phyloP scores from a whole-genome alignment of 2,329 filamentous ascomycete species.

The Elsinoe australis region DNA sequence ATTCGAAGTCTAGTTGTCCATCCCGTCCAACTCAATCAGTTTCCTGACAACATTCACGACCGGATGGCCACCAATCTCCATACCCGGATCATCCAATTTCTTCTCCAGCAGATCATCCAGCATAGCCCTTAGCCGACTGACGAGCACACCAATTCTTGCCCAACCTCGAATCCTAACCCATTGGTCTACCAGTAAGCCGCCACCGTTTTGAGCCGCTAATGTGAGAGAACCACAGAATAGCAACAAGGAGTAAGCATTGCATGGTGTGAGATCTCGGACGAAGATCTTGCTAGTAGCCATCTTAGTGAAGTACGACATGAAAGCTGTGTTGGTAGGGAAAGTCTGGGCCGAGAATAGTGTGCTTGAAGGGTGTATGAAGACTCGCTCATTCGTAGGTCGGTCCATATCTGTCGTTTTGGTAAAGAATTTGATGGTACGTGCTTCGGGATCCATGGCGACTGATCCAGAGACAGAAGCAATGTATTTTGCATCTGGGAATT shows the following conservation, averaged over 20 bases:
- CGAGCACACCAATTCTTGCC: slow-evolving; percentile 87
- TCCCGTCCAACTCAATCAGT: slow-evolving; percentile 80
- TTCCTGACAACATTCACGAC: slow-evolving; percentile 70
- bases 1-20: slow-evolving; percentile 26
- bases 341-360: slow-evolving; percentile 76
- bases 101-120: slow-evolving; percentile 74
- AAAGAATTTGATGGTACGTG: slow-evolving; percentile 86
- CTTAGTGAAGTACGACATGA: slow-evolving; percentile 84
- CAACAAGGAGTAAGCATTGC: slow-evolving; percentile 81
- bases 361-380: slow-evolving; percentile 88
- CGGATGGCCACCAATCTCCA: slow-evolving; percentile 41
- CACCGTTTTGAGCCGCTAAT: slow-evolving; percentile 72
- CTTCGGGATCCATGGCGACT: slow-evolving; percentile 88
- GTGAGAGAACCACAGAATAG: slow-evolving; percentile 80
- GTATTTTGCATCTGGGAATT: slow-evolving; percentile 94
- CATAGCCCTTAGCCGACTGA: slow-evolving; percentile 74
- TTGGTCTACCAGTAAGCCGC: slow-evolving; percentile 82
- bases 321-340: slow-evolving; percentile 67
- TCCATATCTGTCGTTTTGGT: slow-evolving; percentile 23
- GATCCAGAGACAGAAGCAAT: slow-evolving; percentile 78
- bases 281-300: slow-evolving; percentile 91
- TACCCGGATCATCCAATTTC: slow-evolving; percentile 67
- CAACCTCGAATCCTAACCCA: slow-evolving; percentile 84
- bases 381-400: slow-evolving; percentile 40
- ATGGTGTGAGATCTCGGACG: slow-evolving; percentile 82